These are phyloP conservation scores for Akanthomyces lecanii DNA, from an alignment of 2,329 filamentous ascomycete genomes.

Conservation along the genomic window DNA sequence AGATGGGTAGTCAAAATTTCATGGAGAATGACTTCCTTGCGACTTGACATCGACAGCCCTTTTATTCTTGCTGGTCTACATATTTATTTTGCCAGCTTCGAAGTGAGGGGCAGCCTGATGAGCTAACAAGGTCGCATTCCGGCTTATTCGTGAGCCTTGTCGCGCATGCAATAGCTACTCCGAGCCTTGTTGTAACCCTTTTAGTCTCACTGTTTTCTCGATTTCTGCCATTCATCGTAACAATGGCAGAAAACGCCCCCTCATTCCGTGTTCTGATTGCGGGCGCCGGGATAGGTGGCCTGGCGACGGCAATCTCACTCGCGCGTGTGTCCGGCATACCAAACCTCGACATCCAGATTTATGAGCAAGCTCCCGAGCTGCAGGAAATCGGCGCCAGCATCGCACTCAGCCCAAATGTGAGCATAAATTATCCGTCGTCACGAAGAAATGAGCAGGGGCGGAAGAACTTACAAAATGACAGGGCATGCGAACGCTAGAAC, in stretches of 20 bases:
- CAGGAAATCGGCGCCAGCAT: slow-evolving; percentile 45
- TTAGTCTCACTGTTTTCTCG: background rate
- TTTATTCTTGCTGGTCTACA: background rate
- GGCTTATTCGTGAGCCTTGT: background rate
- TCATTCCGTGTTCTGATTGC: slow-evolving; percentile 18
- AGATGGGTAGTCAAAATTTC: background rate
- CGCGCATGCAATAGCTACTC: background rate
- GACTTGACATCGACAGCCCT: background rate
- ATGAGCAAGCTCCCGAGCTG: slow-evolving; percentile 43
- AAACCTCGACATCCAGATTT: slow-evolving; percentile 39
- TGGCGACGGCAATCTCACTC: slow-evolving; percentile 43
- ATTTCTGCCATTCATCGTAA: background rate
- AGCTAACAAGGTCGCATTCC: background rate
- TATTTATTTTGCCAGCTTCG: background rate
- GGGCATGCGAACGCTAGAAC: slow-evolving; percentile 46
- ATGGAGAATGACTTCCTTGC: no score
- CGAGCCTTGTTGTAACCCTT: background rate
- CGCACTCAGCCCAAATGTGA: slow-evolving; percentile 45
- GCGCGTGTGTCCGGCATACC: slow-evolving; percentile 34
- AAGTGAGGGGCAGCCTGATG: background rate
- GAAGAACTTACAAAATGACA: background rate
- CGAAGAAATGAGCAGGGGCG: background rate
- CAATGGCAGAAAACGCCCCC: background rate
- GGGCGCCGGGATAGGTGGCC: slow-evolving; percentile 30
- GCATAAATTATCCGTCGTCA: background rate